Evolutionary conservation across 805 yeast genomes (phyloP).

Genomic region (Ogataea kodamae): DNA sequence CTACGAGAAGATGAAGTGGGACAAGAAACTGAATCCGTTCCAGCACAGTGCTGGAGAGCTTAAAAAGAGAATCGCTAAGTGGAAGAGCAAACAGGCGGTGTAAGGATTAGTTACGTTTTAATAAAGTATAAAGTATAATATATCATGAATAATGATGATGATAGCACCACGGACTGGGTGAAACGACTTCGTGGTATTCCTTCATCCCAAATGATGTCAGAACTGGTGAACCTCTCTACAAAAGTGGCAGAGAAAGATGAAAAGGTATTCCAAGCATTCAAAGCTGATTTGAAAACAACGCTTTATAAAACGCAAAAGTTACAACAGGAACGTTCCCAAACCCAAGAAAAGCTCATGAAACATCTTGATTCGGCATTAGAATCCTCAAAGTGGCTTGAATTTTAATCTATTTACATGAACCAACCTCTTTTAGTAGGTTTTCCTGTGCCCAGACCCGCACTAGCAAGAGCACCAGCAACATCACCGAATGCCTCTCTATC

Average conservation of each 20-base stretch:
- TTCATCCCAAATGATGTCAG: slow-evolving; percentile 3
- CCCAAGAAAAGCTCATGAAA: slow-evolving; percentile 5
- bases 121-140: neutral
- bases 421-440: slow-evolving; percentile 21
- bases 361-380: slow-evolving; percentile 7
- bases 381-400: slow-evolving; percentile 20
- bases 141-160: slow-evolving; percentile 2
- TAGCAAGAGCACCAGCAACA: slow-evolving; percentile 56
- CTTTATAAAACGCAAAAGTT: slow-evolving; percentile 12
- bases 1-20: slow-evolving; percentile 89
- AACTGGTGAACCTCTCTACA: slow-evolving; percentile 7
- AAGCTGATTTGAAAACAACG: slow-evolving; percentile 17
- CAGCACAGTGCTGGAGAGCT: slow-evolving; percentile 87
- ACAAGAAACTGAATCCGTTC: slow-evolving; percentile 72
- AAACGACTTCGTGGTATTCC: slow-evolving; percentile 16
- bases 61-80: slow-evolving; percentile 63
- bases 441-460: slow-evolving; percentile 66
- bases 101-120: slow-evolving; percentile 1
- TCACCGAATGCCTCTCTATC: slow-evolving; percentile 84
- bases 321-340: slow-evolving; percentile 1
- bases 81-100: slow-evolving; percentile 46
- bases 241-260: slow-evolving; percentile 18
- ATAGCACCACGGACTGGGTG: slow-evolving; percentile 10
- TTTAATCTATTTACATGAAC: slow-evolving; percentile 16
- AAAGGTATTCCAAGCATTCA: slow-evolving; percentile 17